Evolutionary conservation across 345 rosid genomes (phyloP).

Genomic region (Brassica juncea): DNA sequence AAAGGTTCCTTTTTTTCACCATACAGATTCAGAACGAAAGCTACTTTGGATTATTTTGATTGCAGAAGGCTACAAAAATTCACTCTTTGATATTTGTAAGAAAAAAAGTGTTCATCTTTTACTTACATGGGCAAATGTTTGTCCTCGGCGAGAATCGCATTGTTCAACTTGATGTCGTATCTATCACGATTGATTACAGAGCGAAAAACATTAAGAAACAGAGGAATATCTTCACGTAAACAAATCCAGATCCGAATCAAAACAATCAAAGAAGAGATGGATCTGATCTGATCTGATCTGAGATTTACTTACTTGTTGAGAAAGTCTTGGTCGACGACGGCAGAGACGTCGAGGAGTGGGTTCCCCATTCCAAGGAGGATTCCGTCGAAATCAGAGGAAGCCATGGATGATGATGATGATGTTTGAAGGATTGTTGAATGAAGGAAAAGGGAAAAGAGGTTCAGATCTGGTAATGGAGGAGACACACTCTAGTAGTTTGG

Average conservation of each 20-base stretch:
- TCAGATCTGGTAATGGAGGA: neutral
- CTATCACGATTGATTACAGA: slow-evolving; percentile 41
- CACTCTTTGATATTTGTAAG: neutral
- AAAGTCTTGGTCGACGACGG: slow-evolving; percentile 90
- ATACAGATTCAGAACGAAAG: no score
- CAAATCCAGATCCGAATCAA: neutral
- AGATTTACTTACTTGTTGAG: slow-evolving; percentile 64
- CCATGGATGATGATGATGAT: slow-evolving; percentile 42
- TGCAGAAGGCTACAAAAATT: neutral
- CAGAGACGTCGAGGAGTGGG: slow-evolving; percentile 96
- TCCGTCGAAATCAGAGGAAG: slow-evolving; percentile 41
- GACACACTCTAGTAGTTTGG: neutral
- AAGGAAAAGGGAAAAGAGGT: neutral
- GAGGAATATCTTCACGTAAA: neutral
- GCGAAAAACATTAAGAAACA: neutral
- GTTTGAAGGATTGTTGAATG: neutral
- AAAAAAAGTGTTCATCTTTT: neutral
- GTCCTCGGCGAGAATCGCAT: slow-evolving; percentile 94
- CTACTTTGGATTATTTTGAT: no score
- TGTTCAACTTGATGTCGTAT: slow-evolving; percentile 78
- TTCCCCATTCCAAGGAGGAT: slow-evolving; percentile 91
- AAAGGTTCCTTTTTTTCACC: no score
- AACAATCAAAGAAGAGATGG: neutral
- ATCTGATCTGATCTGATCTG: slow-evolving; percentile 27
- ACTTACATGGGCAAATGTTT: slow-evolving; percentile 94